phyloP scores from a whole-genome alignment of 345 rosid genomes.

The Bruguiera sexangula region DNA sequence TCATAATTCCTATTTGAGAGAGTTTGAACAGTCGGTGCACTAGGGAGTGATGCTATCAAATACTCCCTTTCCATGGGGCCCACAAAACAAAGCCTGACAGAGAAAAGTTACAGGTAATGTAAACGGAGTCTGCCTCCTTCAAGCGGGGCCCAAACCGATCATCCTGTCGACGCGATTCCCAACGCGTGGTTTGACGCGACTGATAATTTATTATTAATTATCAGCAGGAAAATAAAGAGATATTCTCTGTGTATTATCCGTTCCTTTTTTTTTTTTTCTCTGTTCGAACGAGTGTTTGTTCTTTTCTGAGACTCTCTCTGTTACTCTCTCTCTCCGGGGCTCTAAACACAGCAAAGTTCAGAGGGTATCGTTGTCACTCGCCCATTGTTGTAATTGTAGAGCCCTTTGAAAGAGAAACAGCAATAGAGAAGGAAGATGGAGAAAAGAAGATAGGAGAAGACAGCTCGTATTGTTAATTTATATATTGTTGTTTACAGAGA shows the following conservation, averaged over 20 bases:
- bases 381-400: no score
- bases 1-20: neutral
- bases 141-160: neutral
- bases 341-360: conserved; percentile 3
- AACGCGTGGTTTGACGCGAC: neutral
- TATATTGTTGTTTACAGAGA: neutral
- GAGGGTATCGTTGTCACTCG: conserved; percentile 20
- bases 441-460: neutral
- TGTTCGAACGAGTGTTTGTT: neutral
- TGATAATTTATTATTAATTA: no score
- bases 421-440: neutral
- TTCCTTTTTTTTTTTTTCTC: conserved; percentile 21
- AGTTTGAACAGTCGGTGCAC: neutral
- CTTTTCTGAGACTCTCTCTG: neutral
- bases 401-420: no score
- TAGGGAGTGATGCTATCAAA: neutral
- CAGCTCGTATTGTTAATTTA: neutral
- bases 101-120: conserved; percentile 22
- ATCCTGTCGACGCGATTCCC: neutral
- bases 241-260: conserved; percentile 27
- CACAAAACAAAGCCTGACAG: conserved; percentile 3
- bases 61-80: neutral
- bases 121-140: conserved; percentile 16
- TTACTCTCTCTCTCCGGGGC: conserved; percentile 14
- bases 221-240: neutral